Base-by-base conservation (phyloP, 805 yeast species). In the Ogataea methanolica region DNA sequence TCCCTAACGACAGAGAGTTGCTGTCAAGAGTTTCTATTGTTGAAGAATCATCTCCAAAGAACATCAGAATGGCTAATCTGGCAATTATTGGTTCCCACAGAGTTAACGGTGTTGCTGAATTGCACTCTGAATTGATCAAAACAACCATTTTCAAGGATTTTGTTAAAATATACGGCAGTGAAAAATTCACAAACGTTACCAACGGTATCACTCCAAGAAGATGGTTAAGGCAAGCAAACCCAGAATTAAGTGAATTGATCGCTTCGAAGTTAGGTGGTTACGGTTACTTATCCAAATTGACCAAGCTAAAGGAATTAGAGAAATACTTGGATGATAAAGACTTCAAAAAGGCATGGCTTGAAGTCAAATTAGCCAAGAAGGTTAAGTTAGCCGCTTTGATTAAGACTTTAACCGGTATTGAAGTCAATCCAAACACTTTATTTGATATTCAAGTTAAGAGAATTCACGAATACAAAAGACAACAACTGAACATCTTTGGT, bases 141-240 rank as follows among this genome's bases (percentile, higher is more conserved):
- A 87, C 94, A 33, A 88, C 96, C 5, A 87, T 90, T 56, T 90
- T 90, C 71, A 83, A 83, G 65, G 97, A 91, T 68, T 90, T 90
- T 63, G 97, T 90, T 47, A 77, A 76, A 52, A 76, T 90, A 35
- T 90, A 79, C 59, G 97, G 97, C 43, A 61, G 75, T 21, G 88
- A 87, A 53, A 88, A 86, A 69, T 90, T 90, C 69, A 87, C 88
- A 44, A 90, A 90, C 60, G 96, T 90, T 51, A 90, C 97, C 43
- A 90, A 90, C 67, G 97, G 97, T 71, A 82, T 90, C 62, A 90
- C 97, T 3, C 97, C 97, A 58, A 82, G 97, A 76, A 83, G 97
- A 71, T 90, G 97, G 97, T 78, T 90, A 63, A 83, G 82, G 65
- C 96, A 90, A 71, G 96, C 97, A 43, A 91, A 90, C 67, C 97